Percentiles rank a stretch among this genome's conserved stretches.
These are phyloP conservation scores for Ophiostoma montium DNA, from an alignment of 2,329 filamentous ascomycete genomes.

Conservation along the genomic window DNA sequence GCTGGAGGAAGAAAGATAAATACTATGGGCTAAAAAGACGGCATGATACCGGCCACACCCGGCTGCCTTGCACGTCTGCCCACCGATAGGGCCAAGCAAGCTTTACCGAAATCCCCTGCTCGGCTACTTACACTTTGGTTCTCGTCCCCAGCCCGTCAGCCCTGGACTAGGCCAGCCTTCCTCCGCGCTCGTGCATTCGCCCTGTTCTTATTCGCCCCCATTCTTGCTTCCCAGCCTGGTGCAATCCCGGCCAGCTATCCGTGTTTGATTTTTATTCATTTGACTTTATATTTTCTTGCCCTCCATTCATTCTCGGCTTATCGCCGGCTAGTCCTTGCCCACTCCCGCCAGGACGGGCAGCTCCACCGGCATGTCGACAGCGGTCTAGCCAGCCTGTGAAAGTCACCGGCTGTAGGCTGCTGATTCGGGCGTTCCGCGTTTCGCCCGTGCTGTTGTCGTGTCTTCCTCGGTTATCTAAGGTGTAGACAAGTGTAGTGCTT, in stretches of 20 bases:
- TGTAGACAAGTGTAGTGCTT: neutral
- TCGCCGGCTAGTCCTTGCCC: slow-evolving; percentile 4
- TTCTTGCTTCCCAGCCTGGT: neutral
- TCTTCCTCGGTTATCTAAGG: no score
- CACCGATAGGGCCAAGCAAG: neutral
- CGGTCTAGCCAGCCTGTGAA: no score
- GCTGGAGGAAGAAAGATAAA: neutral
- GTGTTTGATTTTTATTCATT: neutral
- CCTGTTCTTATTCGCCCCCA: neutral
- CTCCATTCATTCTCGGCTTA: slow-evolving; percentile 4
- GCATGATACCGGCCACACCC: neutral
- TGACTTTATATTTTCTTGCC: neutral
- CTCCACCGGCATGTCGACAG: no score
- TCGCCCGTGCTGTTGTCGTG: no score
- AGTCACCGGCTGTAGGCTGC: no score
- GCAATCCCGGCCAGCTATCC: neutral
- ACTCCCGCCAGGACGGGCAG: no score
- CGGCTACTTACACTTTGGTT: neutral
- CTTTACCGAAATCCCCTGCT: neutral
- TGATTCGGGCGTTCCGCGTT: no score
- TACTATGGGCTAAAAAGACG: neutral
- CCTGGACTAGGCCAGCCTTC: neutral
- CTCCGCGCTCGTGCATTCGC: neutral
- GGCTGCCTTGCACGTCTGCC: neutral
- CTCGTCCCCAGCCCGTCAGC: neutral